Evolutionary conservation across 768 basidiomycete genomes (phyloP), one percentile per base, ranked within the genome.

Genomic region (Pleurotus platypus): DNA sequence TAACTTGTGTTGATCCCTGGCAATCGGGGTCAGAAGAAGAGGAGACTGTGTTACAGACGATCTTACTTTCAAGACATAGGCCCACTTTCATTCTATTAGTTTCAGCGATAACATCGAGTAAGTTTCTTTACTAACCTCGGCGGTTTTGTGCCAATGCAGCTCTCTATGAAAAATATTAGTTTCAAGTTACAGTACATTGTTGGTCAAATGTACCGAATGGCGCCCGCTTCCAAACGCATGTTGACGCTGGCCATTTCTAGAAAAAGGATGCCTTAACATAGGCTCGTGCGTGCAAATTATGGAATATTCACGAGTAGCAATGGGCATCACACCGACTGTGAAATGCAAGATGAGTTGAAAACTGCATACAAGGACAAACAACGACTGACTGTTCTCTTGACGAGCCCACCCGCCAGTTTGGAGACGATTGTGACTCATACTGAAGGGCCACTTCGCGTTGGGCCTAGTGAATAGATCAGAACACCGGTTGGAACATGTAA

Each of bases 371-470:
- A 7, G 53, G 48, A 35, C 9, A 48, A 15, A 4, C 27, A 20
- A 51, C 20, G 11, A 30, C 74, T 16, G 51, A 81, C 81, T 63
- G 56, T 83, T 83, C 66, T 83, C 73, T 61, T 83, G 75, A 42
- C 83, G 74, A 24, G 82, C 80, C 84, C 84, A 86, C 0, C 84
- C 84, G 11, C 83, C 84, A 0, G 75, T 75, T 57, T 78, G 77
- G 13, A 86, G 65, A n/a, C 81, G 77, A 59, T 82, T 84, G 62
- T 78, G 78, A 55, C 81, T 83, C 42, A 84, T 63, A 57, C 68
- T 67, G 64, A 84, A 82, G 0, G 84, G 76, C 84, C 84, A 84
- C 64, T 84, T 83, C 22, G 78, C 74, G 58, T 83, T 82, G 5
- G 58, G 46, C 1, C 80, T 81, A 16, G 9, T n/a, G 43, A 58